Percentiles rank a stretch among this genome's conserved stretches.
Conservation (phyloP, 805 yeast genomes). For the Suhomyces sp. region DNA sequence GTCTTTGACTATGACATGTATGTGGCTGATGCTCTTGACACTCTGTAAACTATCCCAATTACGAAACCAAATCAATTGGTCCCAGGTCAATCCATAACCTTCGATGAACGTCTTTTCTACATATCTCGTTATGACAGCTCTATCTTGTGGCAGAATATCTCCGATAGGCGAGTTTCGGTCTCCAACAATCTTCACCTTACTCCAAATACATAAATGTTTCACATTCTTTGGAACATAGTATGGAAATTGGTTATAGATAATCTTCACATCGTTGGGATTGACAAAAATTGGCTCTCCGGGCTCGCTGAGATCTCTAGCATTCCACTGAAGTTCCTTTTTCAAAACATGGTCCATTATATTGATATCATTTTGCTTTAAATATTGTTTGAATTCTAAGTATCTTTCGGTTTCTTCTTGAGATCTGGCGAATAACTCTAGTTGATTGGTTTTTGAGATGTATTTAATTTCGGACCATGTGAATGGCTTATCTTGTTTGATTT, state of each 20-base stretch:
- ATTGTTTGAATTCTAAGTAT: conserved; percentile 47
- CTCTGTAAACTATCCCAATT: conserved; percentile 72
- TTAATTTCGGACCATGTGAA: conserved; percentile 47
- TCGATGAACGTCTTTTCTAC: conserved; percentile 49
- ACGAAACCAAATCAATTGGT: conserved; percentile 61
- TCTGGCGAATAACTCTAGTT: conserved; percentile 49
- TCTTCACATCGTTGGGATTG: conserved; percentile 40
- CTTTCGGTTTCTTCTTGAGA: conserved; percentile 39
- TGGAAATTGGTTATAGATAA: conserved; percentile 61
- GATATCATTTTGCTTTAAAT: conserved; percentile 30
- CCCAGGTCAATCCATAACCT: conserved; percentile 36
- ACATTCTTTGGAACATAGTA: conserved; percentile 54
- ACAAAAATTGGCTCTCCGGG: conserved; percentile 41
- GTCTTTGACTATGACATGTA: conserved; percentile 61
- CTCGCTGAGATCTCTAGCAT: conserved; percentile 26
- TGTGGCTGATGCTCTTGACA: conserved; percentile 61
- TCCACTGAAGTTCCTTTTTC: conserved; percentile 51
- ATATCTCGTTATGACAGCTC: conserved; percentile 42
- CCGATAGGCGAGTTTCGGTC: conserved; percentile 52
- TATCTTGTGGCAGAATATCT: conserved; percentile 45
- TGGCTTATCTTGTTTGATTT: conserved; percentile 31
- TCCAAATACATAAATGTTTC: conserved; percentile 65
- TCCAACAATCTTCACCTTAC: conserved; percentile 52
- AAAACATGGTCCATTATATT: conserved; percentile 51
- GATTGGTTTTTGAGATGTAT: conserved; percentile 37